phyloP scores from a whole-genome alignment of 2,329 filamentous ascomycete genomes.

The Colletotrichum siamense region DNA sequence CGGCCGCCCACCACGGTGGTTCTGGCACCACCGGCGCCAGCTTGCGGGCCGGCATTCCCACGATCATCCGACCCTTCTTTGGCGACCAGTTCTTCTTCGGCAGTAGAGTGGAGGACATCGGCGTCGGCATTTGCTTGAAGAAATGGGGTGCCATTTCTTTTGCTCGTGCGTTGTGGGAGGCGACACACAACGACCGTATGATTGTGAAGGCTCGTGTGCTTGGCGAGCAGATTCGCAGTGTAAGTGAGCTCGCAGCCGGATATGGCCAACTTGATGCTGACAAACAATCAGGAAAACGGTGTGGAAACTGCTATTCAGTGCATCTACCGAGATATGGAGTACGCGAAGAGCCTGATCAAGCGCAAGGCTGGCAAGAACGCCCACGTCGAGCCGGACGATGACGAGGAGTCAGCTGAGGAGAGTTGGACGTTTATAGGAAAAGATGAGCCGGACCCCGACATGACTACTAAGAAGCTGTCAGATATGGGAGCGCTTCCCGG shows the following conservation, averaged over 20 bases:
- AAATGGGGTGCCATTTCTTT: conserved; percentile 89
- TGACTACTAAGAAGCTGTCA: conserved; percentile 43
- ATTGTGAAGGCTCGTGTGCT: conserved; percentile 82
- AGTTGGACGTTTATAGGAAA: conserved; percentile 89
- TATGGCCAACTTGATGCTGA: conserved; percentile 28
- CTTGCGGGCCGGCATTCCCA: conserved; percentile 87
- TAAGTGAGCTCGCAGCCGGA: conserved; percentile 50
- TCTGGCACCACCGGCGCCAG: conserved; percentile 95
- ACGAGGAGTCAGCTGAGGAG: conserved; percentile 73
- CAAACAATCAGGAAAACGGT: conserved; percentile 74
- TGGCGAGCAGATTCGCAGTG: conserved; percentile 86
- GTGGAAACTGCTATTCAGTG: conserved; percentile 90
- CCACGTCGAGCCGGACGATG: conserved; percentile 50
- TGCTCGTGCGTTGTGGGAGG: conserved; percentile 87
- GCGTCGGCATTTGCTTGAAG: conserved; percentile 88
- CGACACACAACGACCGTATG: conserved; percentile 89
- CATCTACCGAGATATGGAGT: conserved; percentile 94
- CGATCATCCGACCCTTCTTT: conserved; percentile 96
- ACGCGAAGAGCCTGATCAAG: conserved; percentile 84
- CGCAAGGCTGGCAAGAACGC: conserved; percentile 60
- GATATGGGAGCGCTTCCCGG: conserved; percentile 15
- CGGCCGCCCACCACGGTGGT: conserved; percentile 92
- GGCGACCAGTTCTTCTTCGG: conserved; percentile 98
- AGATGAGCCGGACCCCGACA: conserved; percentile 51
- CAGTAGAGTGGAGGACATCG: conserved; percentile 85